Percentiles rank a stretch among this genome's conserved stretches.
These are phyloP conservation scores for Russula ochroleuca DNA, from an alignment of 768 basidiomycete genomes.

Conservation along the genomic window DNA sequence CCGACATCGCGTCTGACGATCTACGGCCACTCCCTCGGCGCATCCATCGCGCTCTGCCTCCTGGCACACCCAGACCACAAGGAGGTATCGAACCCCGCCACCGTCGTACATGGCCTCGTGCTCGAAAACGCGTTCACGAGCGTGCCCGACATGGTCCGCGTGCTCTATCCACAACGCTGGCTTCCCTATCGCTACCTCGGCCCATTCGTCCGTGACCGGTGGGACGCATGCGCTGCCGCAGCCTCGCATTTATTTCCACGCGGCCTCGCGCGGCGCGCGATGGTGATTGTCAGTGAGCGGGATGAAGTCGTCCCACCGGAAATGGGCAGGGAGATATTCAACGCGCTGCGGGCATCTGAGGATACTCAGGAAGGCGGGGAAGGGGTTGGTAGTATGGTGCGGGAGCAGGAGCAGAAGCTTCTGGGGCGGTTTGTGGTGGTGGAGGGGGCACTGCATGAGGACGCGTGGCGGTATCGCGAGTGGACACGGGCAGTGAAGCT, in stretches of 20 bases:
- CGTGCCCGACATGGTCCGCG: constrained; percentile 44
- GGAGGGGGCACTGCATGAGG: constrained; percentile 38
- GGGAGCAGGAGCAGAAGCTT: background rate
- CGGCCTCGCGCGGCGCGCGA: constrained; percentile 30
- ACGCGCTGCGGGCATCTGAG: constrained; percentile 9
- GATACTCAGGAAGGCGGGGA: background rate
- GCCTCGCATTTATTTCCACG: constrained; percentile 14
- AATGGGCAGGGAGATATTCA: constrained; percentile 37
- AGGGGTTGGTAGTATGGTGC: background rate
- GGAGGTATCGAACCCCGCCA: background rate
- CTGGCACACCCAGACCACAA: constrained; percentile 29
- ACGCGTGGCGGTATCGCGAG: constrained; percentile 35
- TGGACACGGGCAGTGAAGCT: constrained; percentile 32
- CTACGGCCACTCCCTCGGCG: constrained; percentile 51
- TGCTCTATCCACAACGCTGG: constrained; percentile 47
- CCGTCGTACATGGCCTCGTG: constrained; percentile 37
- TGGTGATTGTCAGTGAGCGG: constrained; percentile 40
- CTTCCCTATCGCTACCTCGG: constrained; percentile 49
- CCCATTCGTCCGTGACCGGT: constrained; percentile 42
- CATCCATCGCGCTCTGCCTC: constrained; percentile 41
- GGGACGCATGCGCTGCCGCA: constrained; percentile 42
- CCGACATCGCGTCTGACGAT: constrained; percentile 37
- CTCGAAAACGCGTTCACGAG: constrained; percentile 51
- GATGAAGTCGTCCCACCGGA: constrained; percentile 45
- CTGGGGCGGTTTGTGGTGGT: constrained; percentile 32